phyloP scores from a whole-genome alignment of 805 yeast species.

The Pichia insulana region DNA sequence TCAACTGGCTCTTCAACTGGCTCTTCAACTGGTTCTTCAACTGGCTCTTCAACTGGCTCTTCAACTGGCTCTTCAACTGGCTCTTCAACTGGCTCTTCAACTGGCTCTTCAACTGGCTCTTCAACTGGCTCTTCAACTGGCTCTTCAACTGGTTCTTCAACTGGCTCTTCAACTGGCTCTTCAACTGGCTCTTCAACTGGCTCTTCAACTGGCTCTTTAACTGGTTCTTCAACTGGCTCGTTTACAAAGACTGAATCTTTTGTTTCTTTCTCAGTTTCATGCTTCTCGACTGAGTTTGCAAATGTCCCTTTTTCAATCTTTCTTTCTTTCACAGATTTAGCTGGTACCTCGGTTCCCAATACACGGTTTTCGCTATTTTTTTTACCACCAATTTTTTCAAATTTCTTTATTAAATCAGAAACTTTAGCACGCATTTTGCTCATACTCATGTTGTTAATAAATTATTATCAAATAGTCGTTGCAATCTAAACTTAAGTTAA shows the following conservation, averaged over 20 bases:
- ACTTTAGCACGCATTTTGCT: not conserved
- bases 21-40: not conserved
- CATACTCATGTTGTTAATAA: not conserved
- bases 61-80: not conserved
- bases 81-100: not conserved
- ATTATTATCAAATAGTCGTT: not conserved
- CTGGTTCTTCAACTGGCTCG: not conserved
- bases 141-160: not conserved
- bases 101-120: not conserved
- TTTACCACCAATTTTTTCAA: constrained; percentile 5
- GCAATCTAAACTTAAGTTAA: not conserved
- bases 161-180: constrained; percentile 10
- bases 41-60: not conserved
- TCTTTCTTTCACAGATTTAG: too few species aligned
- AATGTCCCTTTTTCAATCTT: too few species aligned
- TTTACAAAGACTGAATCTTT: not conserved
- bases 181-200: not conserved
- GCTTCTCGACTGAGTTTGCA: too few species aligned
- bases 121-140: not conserved
- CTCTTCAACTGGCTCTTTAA: not conserved
- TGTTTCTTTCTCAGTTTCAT: too few species aligned
- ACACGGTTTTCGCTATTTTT: constrained; percentile 2
- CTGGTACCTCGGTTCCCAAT: too few species aligned
- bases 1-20: not conserved
- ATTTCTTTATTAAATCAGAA: not conserved